These are phyloP conservation scores for Starmera quercuum DNA, from an alignment of 805 yeast genomes.

Conservation along the genomic window DNA sequence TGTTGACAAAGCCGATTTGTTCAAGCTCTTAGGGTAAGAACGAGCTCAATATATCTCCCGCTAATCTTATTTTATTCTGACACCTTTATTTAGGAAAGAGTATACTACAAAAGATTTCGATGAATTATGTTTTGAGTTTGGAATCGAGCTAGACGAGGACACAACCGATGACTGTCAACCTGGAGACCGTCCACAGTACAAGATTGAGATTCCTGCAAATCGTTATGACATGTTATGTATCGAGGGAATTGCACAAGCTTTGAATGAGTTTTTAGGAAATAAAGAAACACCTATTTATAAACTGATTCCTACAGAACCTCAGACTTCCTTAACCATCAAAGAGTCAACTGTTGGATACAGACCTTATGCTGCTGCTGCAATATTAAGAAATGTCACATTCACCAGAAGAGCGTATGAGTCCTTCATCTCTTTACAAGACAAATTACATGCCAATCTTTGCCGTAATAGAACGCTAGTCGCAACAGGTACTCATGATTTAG, in stretches of 20 bases:
- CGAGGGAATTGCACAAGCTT: conserved; percentile 95
- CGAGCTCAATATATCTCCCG: conserved; percentile 3
- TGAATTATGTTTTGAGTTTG: conserved; percentile 95
- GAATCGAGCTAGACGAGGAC: conserved; percentile 96
- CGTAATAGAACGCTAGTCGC: conserved; percentile 97
- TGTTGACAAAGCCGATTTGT: conserved; percentile 91
- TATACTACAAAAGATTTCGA: conserved; percentile 89
- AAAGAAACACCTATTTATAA: conserved; percentile 57
- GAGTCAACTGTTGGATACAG: conserved; percentile 68
- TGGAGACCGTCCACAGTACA: conserved; percentile 93
- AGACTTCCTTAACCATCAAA: conserved; percentile 60
- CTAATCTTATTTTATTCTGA: conserved; percentile 13
- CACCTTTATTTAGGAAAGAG: conserved; percentile 23
- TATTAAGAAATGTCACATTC: conserved; percentile 75
- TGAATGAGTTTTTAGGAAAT: conserved; percentile 82
- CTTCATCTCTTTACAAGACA: conserved; percentile 93
- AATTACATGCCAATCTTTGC: conserved; percentile 89
- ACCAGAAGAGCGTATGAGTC: conserved; percentile 85
- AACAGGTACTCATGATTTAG: conserved; percentile 95
- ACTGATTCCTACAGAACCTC: conserved; percentile 54
- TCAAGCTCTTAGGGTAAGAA: conserved; percentile 57
- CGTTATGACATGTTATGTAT: conserved; percentile 97
- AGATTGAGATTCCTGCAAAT: conserved; percentile 96
- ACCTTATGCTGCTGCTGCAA: conserved; percentile 94
- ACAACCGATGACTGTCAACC: conserved; percentile 68